Evolutionary conservation across 1,139 yeast species (phyloP), one percentile per base, ranked within the genome.

Genomic region (Spathaspora jeffriesii): DNA sequence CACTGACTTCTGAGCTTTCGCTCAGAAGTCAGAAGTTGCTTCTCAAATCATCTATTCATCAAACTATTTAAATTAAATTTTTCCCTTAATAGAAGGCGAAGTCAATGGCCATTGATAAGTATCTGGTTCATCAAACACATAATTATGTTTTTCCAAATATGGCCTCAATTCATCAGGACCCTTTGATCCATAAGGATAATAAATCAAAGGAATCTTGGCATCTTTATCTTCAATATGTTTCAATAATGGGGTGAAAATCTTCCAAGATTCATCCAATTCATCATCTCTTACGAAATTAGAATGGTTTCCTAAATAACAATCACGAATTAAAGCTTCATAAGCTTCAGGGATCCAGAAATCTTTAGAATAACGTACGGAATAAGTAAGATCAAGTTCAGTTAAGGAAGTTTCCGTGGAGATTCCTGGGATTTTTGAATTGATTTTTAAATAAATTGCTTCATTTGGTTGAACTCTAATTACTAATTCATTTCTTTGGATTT

Each of bases 231-330:
- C 98, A 54, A 93, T 76, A 66, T 80, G 78, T 53, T 92, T 73
- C 64, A 95, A 79, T 56, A 95, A 75, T 17, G 99, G 99, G 15
- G 98, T 92, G 74, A 93, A 92, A 51, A 93, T 73, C 60, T 80
- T 78, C 99, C 99, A 93, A 50, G 96, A 85, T 50, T 86, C 84
- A 51, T 92, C 97, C 64, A 95, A 81, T 73, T 93, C 99, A 66
- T 93, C 99, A 65, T 92, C 98, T 73, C 99, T 87, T 34, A 93
- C 99, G 66, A 95, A 93, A 73, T 92, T 92, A 51, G 98, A 87
- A 71, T 93, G 99, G 70, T 92, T 96, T 50, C 96, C 99, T 58
- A 83, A 79, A 64, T 86, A 73, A 53, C 93, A 88, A 68, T 95
- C 99, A 67, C 96, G 82, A 59, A 93, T 89, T 60, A 93, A 82